Base-by-base conservation (phyloP, 371 early-diverging fungal species). In the Zopfochytrium polystomum region DNA sequence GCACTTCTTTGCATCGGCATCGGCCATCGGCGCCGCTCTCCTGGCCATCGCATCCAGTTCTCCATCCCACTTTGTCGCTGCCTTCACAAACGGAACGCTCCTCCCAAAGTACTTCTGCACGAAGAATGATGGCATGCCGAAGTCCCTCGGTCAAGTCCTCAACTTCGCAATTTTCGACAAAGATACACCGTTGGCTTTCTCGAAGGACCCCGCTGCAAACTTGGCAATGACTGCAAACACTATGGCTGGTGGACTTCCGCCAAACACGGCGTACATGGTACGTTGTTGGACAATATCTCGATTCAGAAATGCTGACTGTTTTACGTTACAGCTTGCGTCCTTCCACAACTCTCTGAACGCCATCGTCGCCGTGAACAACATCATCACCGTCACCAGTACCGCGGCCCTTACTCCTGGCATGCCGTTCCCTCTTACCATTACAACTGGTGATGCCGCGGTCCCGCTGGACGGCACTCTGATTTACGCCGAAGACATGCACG, bases 241-340 rank as follows among this genome's bases (percentile, higher is more conserved):
- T 6, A 35, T 20, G 22, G 13, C 3, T 20, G 27, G 7, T 32
- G 26, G 38, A 7, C 38, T 20, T 4, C 54, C 54, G n/a, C n/a
- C 25, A 15, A 35, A 54, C 54, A 54, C 54, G 5, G 54, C 54
- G 7, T 54, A n/a, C 54, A 54, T 54, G 54, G 52, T 52, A 15
- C 18, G 52, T 32, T 52, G 7, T 7, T 11, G 38, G 11, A 38
- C 7, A 30, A 30, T 9, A 18, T 26, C 11, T 15, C 7, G 13
- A 26, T 52, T 52, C 38, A 18, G 7, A 18, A 26, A 18, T 26
- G 31, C 5, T 11, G 11, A 30, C 11, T 20, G 22, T 32, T 30
- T 30, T 15, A 26, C 26, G 20, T 22, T 26, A 7, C 52, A 52
- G 52, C 54, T 54, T 22, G 54, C 54, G 23, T 38, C 38, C 27